Base-by-base conservation (phyloP, 768 basidiomycete genomes). In the Leucocoprinus sp. region DNA sequence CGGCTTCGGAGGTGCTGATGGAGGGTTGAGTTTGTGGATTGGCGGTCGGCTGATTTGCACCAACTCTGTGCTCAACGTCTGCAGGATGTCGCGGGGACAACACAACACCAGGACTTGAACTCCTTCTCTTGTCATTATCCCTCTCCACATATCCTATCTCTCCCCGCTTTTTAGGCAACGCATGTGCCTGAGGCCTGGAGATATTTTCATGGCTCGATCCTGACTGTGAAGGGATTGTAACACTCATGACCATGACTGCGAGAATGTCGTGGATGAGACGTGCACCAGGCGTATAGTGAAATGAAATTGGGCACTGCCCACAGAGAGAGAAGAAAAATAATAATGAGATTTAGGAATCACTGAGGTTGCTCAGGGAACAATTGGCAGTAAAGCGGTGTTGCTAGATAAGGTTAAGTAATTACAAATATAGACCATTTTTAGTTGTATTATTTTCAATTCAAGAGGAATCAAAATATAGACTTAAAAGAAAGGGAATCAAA, bases 121-220 rank as follows among this genome's bases (percentile, higher is more conserved):
- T 41, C 18, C 46, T 19, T 17, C 33, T 35, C 23, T 3, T 23
- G n/a, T 36, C 23, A 44, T 66, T 66, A 15, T 65, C 42, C 8
- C 61, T 67, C 43, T 78, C 78, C 22, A 65, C 49, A 55, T 66
- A 85, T 17, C 82, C 82, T 42, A 85, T 77, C 55, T 84, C 82
- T 21, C 81, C 83, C 15, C 72, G 68, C 59, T 83, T 84, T 35
- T 56, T 58, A 42, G 82, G 82, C 55, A 82, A 62, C 44, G 81
- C 80, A 34, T 67, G 79, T 54, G 80, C 79, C 67, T 82, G 67
- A 44, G 63, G 65, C 53, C 67, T 65, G 51, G 53, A 43, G 55
- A 65, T 64, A 45, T 59, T 57, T 33, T 47, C 49, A 19, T 19
- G 37, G 11, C 36, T 41, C 3, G 38, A 26, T 26, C 39, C 19